Percentiles rank a stretch among this genome's conserved stretches.
Conservation (phyloP, 1,284 basidiomycete species). For the Cutaneotrichosporon dermatis region DNA sequence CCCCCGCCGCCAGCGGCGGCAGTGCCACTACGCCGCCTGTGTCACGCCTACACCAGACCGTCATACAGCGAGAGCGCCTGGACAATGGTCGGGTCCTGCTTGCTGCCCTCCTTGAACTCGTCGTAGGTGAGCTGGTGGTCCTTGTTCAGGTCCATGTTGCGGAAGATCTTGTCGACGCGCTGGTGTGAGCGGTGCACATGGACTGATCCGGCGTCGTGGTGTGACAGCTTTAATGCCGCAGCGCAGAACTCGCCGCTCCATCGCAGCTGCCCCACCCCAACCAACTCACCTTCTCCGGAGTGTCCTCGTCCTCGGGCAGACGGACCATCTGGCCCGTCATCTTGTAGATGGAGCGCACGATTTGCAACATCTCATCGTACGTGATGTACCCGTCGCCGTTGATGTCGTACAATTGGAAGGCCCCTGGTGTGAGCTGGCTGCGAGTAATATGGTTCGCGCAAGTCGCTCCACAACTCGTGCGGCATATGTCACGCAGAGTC, state of each 20-base stretch:
- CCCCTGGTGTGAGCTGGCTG: conserved; percentile 61
- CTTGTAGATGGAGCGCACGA: conserved; percentile 94
- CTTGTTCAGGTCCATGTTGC: conserved; percentile 87
- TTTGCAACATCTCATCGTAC: conserved; percentile 97
- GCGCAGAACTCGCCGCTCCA: conserved; percentile 1
- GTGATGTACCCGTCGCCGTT: conserved; percentile 96
- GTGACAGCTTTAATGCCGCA: neutral
- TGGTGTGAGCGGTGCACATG: conserved; percentile 40
- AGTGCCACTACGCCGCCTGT: no score
- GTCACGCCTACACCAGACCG: conserved; percentile 49
- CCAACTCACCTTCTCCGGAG: conserved; percentile 82
- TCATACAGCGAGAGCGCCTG: conserved; percentile 64
- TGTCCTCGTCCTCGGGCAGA: conserved; percentile 94
- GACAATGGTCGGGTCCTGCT: conserved; percentile 96
- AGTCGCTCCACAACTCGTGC: neutral
- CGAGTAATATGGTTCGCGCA: no score
- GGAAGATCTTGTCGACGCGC: conserved; percentile 95
- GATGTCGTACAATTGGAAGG: conserved; percentile 99
- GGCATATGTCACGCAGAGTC: no score
- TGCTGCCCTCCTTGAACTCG: conserved; percentile 94
- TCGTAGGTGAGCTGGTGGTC: conserved; percentile 84
- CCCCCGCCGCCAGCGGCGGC: no score
- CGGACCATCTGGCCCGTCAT: conserved; percentile 99
- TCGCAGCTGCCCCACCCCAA: no score
- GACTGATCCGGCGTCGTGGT: no score